Evolutionary conservation across 305 asterid genomes (phyloP), one percentile per base, ranked within the genome.

Genomic region (Fraxinus sp.): DNA sequence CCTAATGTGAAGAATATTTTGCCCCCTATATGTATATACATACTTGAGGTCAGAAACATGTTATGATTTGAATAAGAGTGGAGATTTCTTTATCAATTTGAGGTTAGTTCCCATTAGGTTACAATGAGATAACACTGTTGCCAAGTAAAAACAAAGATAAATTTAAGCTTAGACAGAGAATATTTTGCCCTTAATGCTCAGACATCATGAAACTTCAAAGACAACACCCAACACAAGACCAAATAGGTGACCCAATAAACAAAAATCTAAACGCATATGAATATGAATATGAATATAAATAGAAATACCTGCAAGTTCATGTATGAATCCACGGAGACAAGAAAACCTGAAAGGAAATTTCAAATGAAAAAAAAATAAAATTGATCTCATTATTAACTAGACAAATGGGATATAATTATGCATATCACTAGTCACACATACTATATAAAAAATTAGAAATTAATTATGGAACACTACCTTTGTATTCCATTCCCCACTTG

Each of bases 401-500:
- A 22, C 33, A 41, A 57, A 81, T 59, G 64, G 57, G 32, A 16
- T 33, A n/a, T 24, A 26, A 64, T 26, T 64, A 1, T 62, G 71
- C 46, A 28, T 62, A 4, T 36, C 7, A 70, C 59, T 73, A 70
- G 20, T 14, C 36, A 30, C 4, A 30, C 9, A 1, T 11, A 70
- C 9, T 70, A 62, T 20, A 62, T 62, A 62, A 2, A 79, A 70
- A 10, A 32, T 1, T 76, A 30, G 26, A 74, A 49, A 14, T 10
- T 79, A 10, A 68, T 28, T 1, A 4, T 3, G 55, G 14, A 32
- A 66, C 8, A 59, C 37, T 74, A 91, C 94, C 97, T 90, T 93
- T 93, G 88, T 94, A 92, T 83, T 94, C 97, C 95, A 94, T 90
- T 83, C 98, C 98, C 98, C 98, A 94, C 82, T 94, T 94, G 36